A percentile compares a stretch with the other conserved stretches of the same genome.
Evolutionary conservation across 805 yeast species (phyloP).

Genomic region (Hanseniaspora nectarophila): DNA sequence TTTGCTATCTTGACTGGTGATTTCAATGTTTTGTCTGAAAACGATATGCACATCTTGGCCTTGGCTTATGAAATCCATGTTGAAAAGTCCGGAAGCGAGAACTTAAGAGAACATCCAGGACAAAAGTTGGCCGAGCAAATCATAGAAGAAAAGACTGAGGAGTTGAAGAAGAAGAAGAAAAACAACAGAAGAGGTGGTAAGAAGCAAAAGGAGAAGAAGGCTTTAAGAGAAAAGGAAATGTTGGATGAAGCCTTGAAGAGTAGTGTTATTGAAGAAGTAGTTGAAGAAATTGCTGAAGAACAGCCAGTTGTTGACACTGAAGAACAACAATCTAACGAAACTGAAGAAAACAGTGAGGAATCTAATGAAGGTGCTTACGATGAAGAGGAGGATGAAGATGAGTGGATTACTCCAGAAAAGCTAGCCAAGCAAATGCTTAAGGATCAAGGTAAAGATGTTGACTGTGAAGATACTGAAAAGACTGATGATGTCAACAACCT

Average conservation of each 20-base stretch:
- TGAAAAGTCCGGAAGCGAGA: constrained; percentile 55
- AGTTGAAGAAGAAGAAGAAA: constrained; percentile 27
- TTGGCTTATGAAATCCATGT: constrained; percentile 76
- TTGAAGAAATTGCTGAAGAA: constrained; percentile 18
- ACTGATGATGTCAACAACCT: constrained; percentile 35
- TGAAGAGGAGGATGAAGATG: constrained; percentile 64
- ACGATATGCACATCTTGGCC: constrained; percentile 88
- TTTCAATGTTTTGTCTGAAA: constrained; percentile 69
- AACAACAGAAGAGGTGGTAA: constrained; percentile 53
- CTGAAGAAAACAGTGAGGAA: constrained; percentile 7
- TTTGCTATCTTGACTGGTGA: constrained; percentile 90
- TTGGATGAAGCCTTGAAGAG: constrained; percentile 14
- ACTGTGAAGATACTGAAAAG: constrained; percentile 29
- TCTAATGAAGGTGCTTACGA: constrained; percentile 21
- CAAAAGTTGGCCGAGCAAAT: constrained; percentile 30
- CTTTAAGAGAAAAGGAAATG: constrained; percentile 28
- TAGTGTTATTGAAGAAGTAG: constrained; percentile 12
- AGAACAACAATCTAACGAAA: background rate
- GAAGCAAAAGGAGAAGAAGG: constrained; percentile 50
- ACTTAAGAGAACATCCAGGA: constrained; percentile 65
- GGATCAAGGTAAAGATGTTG: constrained; percentile 50
- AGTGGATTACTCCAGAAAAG: constrained; percentile 91
- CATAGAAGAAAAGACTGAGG: constrained; percentile 19
- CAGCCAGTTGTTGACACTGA: constrained; percentile 21
- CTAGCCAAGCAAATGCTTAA: constrained; percentile 55